These are phyloP conservation scores for Chaetomium sp. DNA, from an alignment of 2,329 filamentous ascomycete genomes.

Conservation along the genomic window DNA sequence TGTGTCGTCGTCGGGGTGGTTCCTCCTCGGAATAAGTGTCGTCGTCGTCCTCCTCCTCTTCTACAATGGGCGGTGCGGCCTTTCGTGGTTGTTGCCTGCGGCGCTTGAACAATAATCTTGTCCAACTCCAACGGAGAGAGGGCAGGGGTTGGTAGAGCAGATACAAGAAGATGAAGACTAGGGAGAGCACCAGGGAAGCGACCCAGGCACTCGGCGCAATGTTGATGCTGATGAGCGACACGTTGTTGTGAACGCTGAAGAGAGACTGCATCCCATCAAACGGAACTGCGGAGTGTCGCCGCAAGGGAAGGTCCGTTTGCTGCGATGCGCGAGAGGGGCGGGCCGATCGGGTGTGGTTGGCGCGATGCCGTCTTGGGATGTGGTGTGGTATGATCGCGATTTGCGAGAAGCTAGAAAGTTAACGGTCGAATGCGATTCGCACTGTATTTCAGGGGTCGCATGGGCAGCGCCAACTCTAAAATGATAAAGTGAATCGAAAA, in stretches of 20 bases:
- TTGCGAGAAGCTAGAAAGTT: neutral
- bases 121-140: slow-evolving; percentile 27
- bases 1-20: slow-evolving; percentile 18
- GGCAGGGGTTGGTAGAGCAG: slow-evolving; percentile 49
- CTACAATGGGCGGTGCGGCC: slow-evolving; percentile 15
- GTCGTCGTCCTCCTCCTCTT: slow-evolving; percentile 28
- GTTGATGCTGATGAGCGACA: slow-evolving; percentile 61
- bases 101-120: slow-evolving; percentile 31
- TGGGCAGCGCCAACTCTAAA: neutral
- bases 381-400: slow-evolving; percentile 15
- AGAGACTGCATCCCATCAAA: slow-evolving; percentile 56
- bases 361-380: slow-evolving; percentile 20
- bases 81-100: slow-evolving; percentile 26
- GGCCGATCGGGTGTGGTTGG: slow-evolving; percentile 18
- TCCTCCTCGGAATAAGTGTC: slow-evolving; percentile 25
- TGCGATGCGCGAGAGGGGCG: slow-evolving; percentile 14
- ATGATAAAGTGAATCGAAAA: neutral
- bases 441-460: neutral
- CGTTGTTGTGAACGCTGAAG: slow-evolving; percentile 63
- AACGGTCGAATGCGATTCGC: slow-evolving; percentile 7
- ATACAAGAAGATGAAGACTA: slow-evolving; percentile 57
- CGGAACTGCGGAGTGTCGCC: slow-evolving; percentile 32
- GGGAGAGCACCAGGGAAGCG: slow-evolving; percentile 51
- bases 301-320: slow-evolving; percentile 16
- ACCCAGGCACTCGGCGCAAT: slow-evolving; percentile 62